Conservation (phyloP, 345 rosid species). For the Leavenworthia alabamica region DNA sequence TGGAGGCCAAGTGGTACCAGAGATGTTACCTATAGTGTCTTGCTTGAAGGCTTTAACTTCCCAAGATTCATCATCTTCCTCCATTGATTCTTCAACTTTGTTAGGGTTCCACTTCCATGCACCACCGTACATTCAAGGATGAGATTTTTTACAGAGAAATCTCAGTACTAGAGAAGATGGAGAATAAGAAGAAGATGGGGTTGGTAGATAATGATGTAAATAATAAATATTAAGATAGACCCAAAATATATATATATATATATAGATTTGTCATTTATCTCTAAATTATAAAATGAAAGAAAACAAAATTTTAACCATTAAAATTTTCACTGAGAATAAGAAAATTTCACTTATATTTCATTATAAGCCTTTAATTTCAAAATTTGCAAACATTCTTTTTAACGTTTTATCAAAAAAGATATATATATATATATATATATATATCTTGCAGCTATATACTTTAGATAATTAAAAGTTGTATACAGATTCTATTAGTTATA, state of each 20-base stretch:
- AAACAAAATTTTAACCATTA: not conserved
- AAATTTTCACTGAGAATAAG: not conserved
- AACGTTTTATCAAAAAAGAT: not conserved
- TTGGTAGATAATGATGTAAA: constrained; percentile 27
- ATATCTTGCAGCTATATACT: not conserved
- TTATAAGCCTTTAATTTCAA: no score
- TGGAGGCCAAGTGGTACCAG: constrained; percentile 97
- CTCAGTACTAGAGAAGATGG: constrained; percentile 4
- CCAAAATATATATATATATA: constrained; percentile 12
- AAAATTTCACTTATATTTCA: not conserved
- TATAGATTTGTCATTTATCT: constrained; percentile 15
- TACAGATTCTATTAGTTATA: not conserved
- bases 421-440: not conserved
- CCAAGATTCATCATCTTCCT: constrained; percentile 81
- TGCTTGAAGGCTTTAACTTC: constrained; percentile 89
- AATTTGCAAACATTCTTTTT: not conserved
- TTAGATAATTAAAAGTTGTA: not conserved
- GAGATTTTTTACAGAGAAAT: constrained; percentile 1
- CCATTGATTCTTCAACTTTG: constrained; percentile 19
- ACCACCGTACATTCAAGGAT: constrained; percentile 24
- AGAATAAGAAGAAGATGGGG: constrained; percentile 27
- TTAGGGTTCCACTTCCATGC: constrained; percentile 74
- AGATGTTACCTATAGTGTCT: constrained; percentile 53
- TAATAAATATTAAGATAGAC: constrained; percentile 27
- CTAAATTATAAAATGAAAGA: constrained; percentile 1